phyloP scores from a whole-genome alignment of 208 protist species.

The Trypanosomatidae sp. region DNA sequence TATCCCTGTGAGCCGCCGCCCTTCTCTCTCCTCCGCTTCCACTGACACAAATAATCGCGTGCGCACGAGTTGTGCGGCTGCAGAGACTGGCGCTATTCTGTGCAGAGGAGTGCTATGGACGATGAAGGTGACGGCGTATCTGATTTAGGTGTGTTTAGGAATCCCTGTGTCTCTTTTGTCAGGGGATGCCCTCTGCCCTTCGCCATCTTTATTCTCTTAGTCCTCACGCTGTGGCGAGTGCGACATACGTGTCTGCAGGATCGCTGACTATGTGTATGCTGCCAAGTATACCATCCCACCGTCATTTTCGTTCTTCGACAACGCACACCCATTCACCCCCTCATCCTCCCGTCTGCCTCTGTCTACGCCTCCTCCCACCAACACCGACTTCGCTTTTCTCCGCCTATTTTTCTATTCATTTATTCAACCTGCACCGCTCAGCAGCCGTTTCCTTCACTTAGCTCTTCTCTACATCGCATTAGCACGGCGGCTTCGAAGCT shows the following conservation, averaged over 20 bases:
- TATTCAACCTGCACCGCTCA: background rate
- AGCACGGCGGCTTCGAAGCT: background rate
- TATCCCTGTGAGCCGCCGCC: background rate
- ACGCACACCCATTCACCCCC: background rate
- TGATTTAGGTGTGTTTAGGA: background rate
- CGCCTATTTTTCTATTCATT: background rate
- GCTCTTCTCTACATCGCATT: background rate
- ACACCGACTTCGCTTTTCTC: background rate
- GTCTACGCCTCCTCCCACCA: background rate
- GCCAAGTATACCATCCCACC: background rate
- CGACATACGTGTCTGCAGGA: background rate
- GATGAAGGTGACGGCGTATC: background rate
- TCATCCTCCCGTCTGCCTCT: background rate
- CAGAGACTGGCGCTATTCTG: background rate
- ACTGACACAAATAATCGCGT: background rate
- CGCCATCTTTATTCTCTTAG: background rate
- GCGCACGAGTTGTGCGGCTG: background rate
- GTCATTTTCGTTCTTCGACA: background rate
- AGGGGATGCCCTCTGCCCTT: background rate
- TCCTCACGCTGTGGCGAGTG: background rate
- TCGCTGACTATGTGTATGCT: background rate
- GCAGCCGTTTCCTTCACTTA: background rate
- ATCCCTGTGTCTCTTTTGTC: background rate
- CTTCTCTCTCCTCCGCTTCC: background rate
- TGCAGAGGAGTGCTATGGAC: background rate